phyloP scores from a whole-genome alignment of 306 rosid species.

The Corylus americana region DNA sequence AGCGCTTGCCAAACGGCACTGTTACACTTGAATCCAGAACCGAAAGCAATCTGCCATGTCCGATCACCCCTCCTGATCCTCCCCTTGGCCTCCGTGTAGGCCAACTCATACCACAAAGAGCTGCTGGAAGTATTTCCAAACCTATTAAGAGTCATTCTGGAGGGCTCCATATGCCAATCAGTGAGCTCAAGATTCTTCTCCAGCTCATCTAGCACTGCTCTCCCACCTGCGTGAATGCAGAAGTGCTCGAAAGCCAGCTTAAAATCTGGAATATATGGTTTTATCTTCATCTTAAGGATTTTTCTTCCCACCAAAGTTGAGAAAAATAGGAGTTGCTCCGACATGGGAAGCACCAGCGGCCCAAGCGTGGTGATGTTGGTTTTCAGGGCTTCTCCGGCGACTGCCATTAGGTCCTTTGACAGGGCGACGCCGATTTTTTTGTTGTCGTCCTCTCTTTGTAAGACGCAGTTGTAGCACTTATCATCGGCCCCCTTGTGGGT shows the following conservation, averaged over 20 bases:
- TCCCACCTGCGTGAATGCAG: constrained; percentile 86
- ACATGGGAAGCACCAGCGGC: constrained; percentile 84
- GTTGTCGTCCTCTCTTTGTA: constrained; percentile 72
- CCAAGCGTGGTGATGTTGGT: constrained; percentile 90
- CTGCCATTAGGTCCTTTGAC: constrained; percentile 78
- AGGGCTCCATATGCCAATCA: constrained; percentile 95
- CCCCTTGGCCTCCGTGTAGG: constrained; percentile 80
- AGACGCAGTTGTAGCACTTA: constrained; percentile 57
- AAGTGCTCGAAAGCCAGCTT: constrained; percentile 89
- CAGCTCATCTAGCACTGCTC: constrained; percentile 75
- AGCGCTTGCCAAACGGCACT: constrained; percentile 86
- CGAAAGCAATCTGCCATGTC: constrained; percentile 95
- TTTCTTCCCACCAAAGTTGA: constrained; percentile 56
- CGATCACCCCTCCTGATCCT: constrained; percentile 70
- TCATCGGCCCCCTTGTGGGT: constrained; percentile 86
- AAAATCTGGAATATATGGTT: constrained; percentile 82
- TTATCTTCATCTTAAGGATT: constrained; percentile 64
- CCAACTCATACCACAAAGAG: constrained; percentile 87
- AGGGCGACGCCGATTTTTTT: constrained; percentile 61
- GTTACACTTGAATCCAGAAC: constrained; percentile 93
- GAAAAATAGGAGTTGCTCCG: constrained; percentile 74
- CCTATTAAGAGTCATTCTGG: constrained; percentile 80
- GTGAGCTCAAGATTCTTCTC: constrained; percentile 72
- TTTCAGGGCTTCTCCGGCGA: constrained; percentile 85
- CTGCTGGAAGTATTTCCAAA: constrained; percentile 93